phyloP scores from a whole-genome alignment of 768 basidiomycete species.

The Phlebiopsis gigantea region DNA sequence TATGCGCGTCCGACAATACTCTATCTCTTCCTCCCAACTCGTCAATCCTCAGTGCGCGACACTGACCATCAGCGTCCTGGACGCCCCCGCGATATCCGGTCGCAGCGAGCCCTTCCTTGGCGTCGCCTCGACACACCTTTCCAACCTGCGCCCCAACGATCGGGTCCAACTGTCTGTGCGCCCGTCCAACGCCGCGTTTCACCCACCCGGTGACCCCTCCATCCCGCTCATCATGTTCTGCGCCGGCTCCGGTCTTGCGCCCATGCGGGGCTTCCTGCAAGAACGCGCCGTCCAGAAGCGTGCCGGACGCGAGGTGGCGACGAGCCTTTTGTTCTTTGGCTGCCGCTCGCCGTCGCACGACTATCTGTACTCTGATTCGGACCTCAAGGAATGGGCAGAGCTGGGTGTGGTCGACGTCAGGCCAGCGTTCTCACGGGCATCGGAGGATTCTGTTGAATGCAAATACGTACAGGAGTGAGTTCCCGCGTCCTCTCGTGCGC shows the following conservation, averaged over 20 bases:
- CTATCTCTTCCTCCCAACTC: constrained; percentile 46
- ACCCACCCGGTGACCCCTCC: constrained; percentile 33
- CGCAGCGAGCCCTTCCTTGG: constrained; percentile 32
- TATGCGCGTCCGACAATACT: constrained; percentile 48
- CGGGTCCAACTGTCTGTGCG: constrained; percentile 37
- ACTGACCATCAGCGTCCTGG: constrained; percentile 40
- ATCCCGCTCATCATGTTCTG: constrained; percentile 41
- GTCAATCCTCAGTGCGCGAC: constrained; percentile 36
- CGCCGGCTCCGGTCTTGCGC: constrained; percentile 44
- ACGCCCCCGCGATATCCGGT: constrained; percentile 33
- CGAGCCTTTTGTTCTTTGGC: constrained; percentile 42
- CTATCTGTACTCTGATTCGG: constrained; percentile 36
- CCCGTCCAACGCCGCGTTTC: constrained; percentile 34
- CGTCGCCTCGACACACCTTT: constrained; percentile 41
- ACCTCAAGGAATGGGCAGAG: constrained; percentile 37
- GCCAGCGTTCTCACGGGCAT: constrained; percentile 29
- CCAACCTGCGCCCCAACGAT: constrained; percentile 31
- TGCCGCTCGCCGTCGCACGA: constrained; percentile 38
- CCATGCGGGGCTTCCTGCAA: constrained; percentile 47
- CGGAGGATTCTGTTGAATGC: background rate
- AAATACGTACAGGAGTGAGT: constrained; percentile 15
- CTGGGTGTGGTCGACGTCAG: constrained; percentile 39
- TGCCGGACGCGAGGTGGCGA: constrained; percentile 37
- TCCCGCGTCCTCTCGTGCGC: background rate
- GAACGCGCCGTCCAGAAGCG: constrained; percentile 41